These are phyloP conservation scores for Leishmania amazonensis DNA, from an alignment of 208 protist species.

Conservation along the genomic window DNA sequence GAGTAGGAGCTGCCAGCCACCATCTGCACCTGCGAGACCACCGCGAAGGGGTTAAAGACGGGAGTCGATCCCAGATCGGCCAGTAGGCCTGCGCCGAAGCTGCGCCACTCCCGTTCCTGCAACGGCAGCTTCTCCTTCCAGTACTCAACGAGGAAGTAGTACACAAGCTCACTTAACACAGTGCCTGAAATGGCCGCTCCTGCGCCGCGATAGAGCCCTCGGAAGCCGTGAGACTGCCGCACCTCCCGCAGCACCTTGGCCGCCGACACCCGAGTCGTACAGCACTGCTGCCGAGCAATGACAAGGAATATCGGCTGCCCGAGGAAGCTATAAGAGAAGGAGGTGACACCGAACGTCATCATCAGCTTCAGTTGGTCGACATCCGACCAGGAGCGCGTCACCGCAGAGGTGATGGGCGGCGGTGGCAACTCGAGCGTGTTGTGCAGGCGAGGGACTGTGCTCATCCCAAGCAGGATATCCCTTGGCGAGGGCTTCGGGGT, in stretches of 20 bases:
- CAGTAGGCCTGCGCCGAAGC: slow-evolving; percentile 69
- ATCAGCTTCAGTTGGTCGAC: slow-evolving; percentile 68
- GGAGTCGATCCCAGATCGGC: slow-evolving; percentile 72
- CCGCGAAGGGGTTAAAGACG: slow-evolving; percentile 82
- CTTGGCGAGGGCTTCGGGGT: slow-evolving; percentile 7
- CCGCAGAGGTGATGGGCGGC: slow-evolving; percentile 50
- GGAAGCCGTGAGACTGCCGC: slow-evolving; percentile 41
- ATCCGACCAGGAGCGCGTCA: slow-evolving; percentile 83
- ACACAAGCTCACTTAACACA: slow-evolving; percentile 77
- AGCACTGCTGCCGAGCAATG: slow-evolving; percentile 81
- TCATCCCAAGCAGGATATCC: slow-evolving; percentile 20
- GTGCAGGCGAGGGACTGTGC: slow-evolving; percentile 16
- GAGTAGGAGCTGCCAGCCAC: slow-evolving; percentile 64
- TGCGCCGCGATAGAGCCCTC: slow-evolving; percentile 70
- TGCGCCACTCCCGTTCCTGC: slow-evolving; percentile 62
- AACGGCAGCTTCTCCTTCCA: slow-evolving; percentile 75
- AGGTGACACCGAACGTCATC: slow-evolving; percentile 66
- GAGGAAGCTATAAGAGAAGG: slow-evolving; percentile 64
- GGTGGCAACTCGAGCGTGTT: slow-evolving; percentile 29
- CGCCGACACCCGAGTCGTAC: slow-evolving; percentile 42
- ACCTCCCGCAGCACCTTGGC: slow-evolving; percentile 50
- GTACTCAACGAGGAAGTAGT: slow-evolving; percentile 79
- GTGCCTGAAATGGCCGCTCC: slow-evolving; percentile 64
- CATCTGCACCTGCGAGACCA: slow-evolving; percentile 88
- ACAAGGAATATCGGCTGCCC: slow-evolving; percentile 77